phyloP scores from a whole-genome alignment of 2,329 filamentous ascomycete species.

The Fusarium scirpi region DNA sequence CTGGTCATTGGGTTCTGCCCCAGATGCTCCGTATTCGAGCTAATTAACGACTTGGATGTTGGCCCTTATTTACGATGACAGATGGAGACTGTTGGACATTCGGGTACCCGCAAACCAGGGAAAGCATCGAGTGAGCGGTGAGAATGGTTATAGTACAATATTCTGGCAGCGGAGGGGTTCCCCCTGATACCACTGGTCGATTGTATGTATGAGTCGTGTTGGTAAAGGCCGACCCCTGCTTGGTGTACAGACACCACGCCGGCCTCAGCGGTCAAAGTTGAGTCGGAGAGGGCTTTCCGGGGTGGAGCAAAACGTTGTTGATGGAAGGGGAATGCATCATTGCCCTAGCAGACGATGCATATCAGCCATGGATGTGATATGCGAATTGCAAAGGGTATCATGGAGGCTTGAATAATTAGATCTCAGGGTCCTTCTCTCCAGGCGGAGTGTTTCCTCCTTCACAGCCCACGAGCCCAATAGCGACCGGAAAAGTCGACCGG shows the following conservation, averaged over 20 bases:
- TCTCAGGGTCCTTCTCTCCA: slow-evolving; percentile 6
- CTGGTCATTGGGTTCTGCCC: background rate
- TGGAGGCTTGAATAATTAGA: slow-evolving; percentile 10
- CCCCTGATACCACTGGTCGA: background rate
- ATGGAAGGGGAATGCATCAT: slow-evolving; percentile 1
- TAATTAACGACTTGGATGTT: background rate
- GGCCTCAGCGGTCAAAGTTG: slow-evolving; percentile 16
- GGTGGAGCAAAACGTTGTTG: slow-evolving; percentile 13
- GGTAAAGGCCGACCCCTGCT: background rate
- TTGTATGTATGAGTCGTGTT: background rate
- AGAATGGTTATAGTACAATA: background rate
- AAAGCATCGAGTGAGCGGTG: slow-evolving; percentile 24
- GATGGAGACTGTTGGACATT: background rate
- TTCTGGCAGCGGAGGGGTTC: slow-evolving; percentile 1
- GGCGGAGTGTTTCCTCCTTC: slow-evolving; percentile 45
- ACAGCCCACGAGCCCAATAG: slow-evolving; percentile 1
- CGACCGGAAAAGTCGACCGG: background rate
- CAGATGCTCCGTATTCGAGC: slow-evolving; percentile 7
- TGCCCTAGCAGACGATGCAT: slow-evolving; percentile 7
- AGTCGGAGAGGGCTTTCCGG: slow-evolving; percentile 43
- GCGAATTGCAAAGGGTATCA: background rate
- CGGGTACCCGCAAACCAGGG: background rate
- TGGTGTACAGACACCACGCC: background rate
- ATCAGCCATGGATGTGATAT: background rate
- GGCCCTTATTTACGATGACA: background rate